Conservation (phyloP, 1,139 yeast genomes). For the Kluyveromyces sp. region DNA sequence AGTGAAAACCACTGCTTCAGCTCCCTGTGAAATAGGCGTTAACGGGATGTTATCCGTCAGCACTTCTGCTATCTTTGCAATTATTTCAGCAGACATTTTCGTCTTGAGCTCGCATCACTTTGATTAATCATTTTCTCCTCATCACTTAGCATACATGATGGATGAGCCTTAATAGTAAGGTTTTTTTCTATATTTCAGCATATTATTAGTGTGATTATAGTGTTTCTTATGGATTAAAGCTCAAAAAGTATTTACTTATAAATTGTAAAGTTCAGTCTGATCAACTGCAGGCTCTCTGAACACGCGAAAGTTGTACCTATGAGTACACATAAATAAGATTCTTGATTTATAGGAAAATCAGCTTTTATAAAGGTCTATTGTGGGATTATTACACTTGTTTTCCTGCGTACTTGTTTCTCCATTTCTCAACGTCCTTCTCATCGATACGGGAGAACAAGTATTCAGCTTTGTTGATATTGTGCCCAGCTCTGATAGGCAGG, state of each 20-base stretch:
- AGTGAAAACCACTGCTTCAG: constrained; percentile 79
- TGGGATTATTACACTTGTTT: constrained; percentile 28
- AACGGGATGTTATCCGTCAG: constrained; percentile 44
- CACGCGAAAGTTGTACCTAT: too few species aligned
- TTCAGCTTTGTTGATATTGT: constrained; percentile 84
- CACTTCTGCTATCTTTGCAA: constrained; percentile 37
- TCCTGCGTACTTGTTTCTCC: constrained; percentile 86
- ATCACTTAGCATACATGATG: too few species aligned
- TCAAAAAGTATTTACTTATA: too few species aligned
- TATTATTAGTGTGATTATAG: too few species aligned
- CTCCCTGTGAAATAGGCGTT: constrained; percentile 77
- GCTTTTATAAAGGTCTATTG: not conserved
- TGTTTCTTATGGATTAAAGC: too few species aligned
- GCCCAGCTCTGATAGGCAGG: constrained; percentile 66
- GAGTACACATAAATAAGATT: not conserved
- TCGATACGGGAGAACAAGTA: constrained; percentile 89
- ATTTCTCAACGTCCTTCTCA: constrained; percentile 75
- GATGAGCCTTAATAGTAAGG: too few species aligned
- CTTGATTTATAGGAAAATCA: not conserved
- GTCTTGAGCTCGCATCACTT: not conserved
- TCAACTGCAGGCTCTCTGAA: too few species aligned
- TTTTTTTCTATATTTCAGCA: too few species aligned
- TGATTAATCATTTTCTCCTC: too few species aligned
- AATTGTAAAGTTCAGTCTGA: too few species aligned
- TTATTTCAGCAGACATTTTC: constrained; percentile 32